Base-by-base conservation (phyloP, 352 stramenopile genomes). In the Bremia lactucae region DNA sequence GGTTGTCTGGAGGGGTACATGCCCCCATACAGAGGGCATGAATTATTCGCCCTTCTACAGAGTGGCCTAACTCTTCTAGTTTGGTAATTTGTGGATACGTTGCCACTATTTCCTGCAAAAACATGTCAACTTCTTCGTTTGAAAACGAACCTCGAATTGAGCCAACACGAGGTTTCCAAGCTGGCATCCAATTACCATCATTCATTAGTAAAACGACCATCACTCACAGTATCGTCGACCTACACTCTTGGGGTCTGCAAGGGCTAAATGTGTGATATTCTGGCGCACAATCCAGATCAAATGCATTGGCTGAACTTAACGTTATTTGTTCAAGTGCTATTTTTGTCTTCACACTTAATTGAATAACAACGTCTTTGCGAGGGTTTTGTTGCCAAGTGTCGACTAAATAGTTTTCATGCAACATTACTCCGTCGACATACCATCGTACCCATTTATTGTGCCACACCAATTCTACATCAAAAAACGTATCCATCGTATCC, bases 11-110 rank as follows among this genome's bases (percentile, higher is more conserved):
- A 28, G 28, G 22, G 34, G 49, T 14, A 29, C 77, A 92, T 0
- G 59, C 62, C 5, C 80, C 80, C 4, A 92, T 16, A 42, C 80
- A 92, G 6, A 92, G 58, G 2, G 77, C 76, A 35, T 67, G 57
- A 3, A 92, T 48, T 14, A 67, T 64, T 15, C 74, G 66, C 2
- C 66, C 69, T 44, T 90, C 63, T 2, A 75, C 53, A 2, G 80
- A 87, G 6, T 26, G 39, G 1, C 80, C 80, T 10, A 92, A 71
- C 0, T 68, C 40, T 24, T 86, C 72, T 4, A 81, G 31, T 39
- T 58, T 68, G 2, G 68, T 61, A 21, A 87, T 68, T 1, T 46
- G 20, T 0, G 78, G 70, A 22, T 81, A 72, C 16, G 41, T 48
- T 11, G 44, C 38, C 4, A 52, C 35, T 0, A 64, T 56, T 36